phyloP scores from a whole-genome alignment of 1,284 basidiomycete species.

The Paramarasmius palmivorus region DNA sequence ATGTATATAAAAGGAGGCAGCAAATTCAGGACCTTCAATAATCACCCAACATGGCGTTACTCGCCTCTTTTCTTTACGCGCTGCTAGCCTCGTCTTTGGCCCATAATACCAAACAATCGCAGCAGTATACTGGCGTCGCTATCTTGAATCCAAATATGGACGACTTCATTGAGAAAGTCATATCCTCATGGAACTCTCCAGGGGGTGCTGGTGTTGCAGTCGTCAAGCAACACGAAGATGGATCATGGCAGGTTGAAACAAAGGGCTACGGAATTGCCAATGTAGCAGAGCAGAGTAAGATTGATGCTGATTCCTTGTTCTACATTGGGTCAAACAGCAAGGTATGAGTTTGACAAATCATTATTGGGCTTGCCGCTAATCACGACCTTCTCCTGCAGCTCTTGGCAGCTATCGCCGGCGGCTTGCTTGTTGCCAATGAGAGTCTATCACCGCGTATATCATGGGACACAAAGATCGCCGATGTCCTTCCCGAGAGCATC shows the following conservation, averaged over 20 bases:
- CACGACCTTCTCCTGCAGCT: conserved; percentile 34
- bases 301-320: conserved; percentile 6
- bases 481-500: conserved; percentile 18
- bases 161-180: not conserved
- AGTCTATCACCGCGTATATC: conserved; percentile 17
- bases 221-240: not conserved
- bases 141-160: not conserved
- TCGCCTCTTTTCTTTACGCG: too few species aligned
- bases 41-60: too few species aligned
- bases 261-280: conserved; percentile 7
- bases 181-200: conserved; percentile 6
- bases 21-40: too few species aligned
- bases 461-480: conserved; percentile 22
- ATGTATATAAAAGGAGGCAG: too few species aligned
- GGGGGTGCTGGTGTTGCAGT: conserved; percentile 4
- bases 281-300: not conserved
- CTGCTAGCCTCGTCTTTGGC: too few species aligned
- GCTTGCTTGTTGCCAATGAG: conserved; percentile 23
- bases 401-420: conserved; percentile 20
- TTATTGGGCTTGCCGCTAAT: too few species aligned
- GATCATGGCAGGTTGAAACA: conserved; percentile 1
- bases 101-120: too few species aligned
- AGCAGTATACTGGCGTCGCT: too few species aligned
- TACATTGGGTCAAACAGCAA: conserved; percentile 13
- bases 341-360: conserved; percentile 13